Base-by-base conservation (phyloP, 139 green algal species). In the Volvox africanus region DNA sequence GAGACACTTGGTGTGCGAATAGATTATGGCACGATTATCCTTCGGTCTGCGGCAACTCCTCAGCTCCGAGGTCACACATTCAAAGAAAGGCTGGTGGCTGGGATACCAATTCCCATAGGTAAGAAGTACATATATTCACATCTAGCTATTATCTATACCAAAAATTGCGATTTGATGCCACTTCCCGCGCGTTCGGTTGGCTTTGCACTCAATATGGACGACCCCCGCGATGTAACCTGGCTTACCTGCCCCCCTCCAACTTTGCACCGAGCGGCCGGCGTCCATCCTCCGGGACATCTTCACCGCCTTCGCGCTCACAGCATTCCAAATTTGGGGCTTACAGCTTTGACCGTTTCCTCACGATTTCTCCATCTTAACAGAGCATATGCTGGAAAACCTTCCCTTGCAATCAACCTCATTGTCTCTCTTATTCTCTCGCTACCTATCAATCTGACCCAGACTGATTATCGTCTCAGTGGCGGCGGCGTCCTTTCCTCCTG, bases 1-100 rank as follows among this genome's bases (percentile, higher is more conserved):
- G 96, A 97, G 90, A 92, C 93, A 0, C 89, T 94, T 0, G 37
- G 26, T 12, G 61, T 69, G 44, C 37, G 75, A 19, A 35, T 81
- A 18, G 75, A 81, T 35, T 81, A 81, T 81, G 75, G 75, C 13
- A 55, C 20, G 1, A 12, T 22, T 26, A 1, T 69, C 0, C 44
- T 30, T 13, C 55, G 83, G 12, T 62, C 33, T 1, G 44, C 61
- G 26, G 80, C 83, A 2, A 75, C 67, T 24, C 75, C 83, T 11
- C 83, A 80, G 67, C 67, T 80, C 18, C 83, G 83, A 1, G 83
- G 83, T n/a, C 26, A 75, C 61, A 81, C 79, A n/a, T 86, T 68
- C 37, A 80, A 91, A 26, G n/a, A 91, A 28, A 26, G 79, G 26
- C 77, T 88, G 11, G 1, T 12, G 1, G 5, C 14, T 3, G 69